phyloP scores from a whole-genome alignment of 495 filamentous ascomycete genomes.

The Rostrohypoxylon terebratum region DNA sequence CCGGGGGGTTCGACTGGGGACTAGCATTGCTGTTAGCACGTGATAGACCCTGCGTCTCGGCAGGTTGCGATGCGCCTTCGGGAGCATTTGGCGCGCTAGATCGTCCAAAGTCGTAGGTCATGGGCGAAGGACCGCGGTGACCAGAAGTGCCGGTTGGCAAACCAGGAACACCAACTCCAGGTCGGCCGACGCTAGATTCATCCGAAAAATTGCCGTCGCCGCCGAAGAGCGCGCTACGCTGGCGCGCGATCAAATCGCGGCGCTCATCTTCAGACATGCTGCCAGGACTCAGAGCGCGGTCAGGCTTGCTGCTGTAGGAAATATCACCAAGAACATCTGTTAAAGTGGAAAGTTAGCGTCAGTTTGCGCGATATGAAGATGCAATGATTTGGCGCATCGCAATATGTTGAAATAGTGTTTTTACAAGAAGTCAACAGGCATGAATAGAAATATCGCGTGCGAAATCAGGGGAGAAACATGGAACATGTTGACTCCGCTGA shows the following conservation, averaged over 20 bases:
- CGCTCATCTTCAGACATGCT: conserved; percentile 93
- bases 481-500: conserved; percentile 54
- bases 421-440: conserved; percentile 47
- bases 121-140: conserved; percentile 68
- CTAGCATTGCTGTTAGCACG: conserved; percentile 91
- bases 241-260: conserved; percentile 93
- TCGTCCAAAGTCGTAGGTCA: conserved; percentile 62
- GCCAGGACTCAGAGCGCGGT: conserved; percentile 91
- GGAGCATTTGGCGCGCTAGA: conserved; percentile 54
- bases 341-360: conserved; percentile 60
- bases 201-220: conserved; percentile 76
- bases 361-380: conserved; percentile 29
- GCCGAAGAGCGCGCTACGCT: conserved; percentile 92
- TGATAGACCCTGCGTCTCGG: conserved; percentile 70
- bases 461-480: conserved; percentile 50
- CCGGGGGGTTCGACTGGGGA: conserved; percentile 74
- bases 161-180: conserved; percentile 43
- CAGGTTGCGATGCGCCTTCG: conserved; percentile 58
- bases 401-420: conserved; percentile 35
- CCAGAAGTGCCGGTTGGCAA: conserved; percentile 61
- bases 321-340: conserved; percentile 85
- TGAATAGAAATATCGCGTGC: conserved; percentile 44
- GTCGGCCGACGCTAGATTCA: conserved; percentile 68
- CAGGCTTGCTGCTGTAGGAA: conserved; percentile 79
- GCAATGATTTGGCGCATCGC: conserved; percentile 45